Percentiles rank a stretch among this genome's conserved stretches.
These are phyloP conservation scores for Microcera coccophila DNA, from an alignment of 2,329 filamentous ascomycete genomes.

Conservation along the genomic window DNA sequence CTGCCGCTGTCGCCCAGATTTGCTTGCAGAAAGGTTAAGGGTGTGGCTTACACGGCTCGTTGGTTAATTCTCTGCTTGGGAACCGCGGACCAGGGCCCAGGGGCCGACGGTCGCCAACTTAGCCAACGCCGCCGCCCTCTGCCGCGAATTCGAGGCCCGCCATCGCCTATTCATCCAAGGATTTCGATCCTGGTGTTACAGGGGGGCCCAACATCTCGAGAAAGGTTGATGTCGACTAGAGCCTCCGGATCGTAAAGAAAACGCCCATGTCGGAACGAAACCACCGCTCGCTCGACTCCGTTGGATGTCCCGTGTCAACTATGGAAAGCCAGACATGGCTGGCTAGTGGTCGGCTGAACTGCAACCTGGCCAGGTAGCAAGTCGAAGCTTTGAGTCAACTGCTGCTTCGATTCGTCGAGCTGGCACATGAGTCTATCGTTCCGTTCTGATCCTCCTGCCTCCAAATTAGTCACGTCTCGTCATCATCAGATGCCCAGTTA, in stretches of 20 bases:
- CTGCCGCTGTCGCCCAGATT: background rate
- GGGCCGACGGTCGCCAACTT: constrained; percentile 10
- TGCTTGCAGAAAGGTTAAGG: constrained; percentile 10
- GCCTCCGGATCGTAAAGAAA: background rate
- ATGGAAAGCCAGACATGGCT: too few relatives aligned
- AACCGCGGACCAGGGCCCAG: constrained; percentile 6
- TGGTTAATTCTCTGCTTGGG: too few relatives aligned
- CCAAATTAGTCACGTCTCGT: too few relatives aligned
- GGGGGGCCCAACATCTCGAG: background rate
- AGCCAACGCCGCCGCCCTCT: constrained; percentile 15
- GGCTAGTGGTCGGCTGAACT: too few relatives aligned
- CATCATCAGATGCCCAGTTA: too few relatives aligned
- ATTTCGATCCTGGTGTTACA: constrained; percentile 15
- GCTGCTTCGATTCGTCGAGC: too few relatives aligned
- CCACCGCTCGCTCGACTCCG: background rate
- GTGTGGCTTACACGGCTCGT: too few relatives aligned
- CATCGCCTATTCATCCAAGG: constrained; percentile 18
- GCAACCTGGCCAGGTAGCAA: too few relatives aligned
- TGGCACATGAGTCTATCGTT: too few relatives aligned
- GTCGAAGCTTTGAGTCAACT: too few relatives aligned
- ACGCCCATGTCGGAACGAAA: background rate
- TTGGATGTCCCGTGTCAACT: too few relatives aligned
- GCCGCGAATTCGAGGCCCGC: constrained; percentile 21
- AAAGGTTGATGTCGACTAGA: background rate
- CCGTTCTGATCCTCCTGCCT: too few relatives aligned